Conservation (phyloP, 2,329 filamentous ascomycete genomes). For the Diaporthe citrichinensis region DNA sequence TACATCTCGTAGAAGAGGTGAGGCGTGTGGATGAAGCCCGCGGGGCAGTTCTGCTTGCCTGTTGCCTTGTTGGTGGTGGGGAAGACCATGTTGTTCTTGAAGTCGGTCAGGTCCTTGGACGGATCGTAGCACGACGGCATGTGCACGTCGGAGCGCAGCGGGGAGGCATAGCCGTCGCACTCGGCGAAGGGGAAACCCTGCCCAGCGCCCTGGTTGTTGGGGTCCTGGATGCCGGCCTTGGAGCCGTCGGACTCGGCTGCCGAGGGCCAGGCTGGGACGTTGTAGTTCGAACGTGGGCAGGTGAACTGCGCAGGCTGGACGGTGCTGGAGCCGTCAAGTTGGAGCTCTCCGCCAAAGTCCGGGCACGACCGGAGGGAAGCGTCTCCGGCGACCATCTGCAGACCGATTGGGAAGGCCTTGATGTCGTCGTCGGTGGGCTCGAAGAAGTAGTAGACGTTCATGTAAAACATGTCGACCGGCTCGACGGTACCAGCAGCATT, state of each 20-base stretch:
- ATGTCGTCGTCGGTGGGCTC: conserved; percentile 75
- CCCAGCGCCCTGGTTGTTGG: conserved; percentile 68
- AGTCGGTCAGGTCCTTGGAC: conserved; percentile 69
- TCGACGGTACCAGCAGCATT: conserved; percentile 74
- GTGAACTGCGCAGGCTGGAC: conserved; percentile 71
- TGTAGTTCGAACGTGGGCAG: conserved; percentile 67
- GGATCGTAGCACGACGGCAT: conserved; percentile 84
- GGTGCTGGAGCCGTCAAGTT: conserved; percentile 65
- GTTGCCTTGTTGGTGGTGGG: conserved; percentile 60
- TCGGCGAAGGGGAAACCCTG: conserved; percentile 78
- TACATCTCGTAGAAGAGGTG: conserved; percentile 73
- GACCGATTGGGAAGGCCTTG: conserved; percentile 77
- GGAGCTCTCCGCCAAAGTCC: conserved; percentile 55
- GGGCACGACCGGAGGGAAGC: conserved; percentile 70
- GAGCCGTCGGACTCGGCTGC: conserved; percentile 71
- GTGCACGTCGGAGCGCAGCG: conserved; percentile 76
- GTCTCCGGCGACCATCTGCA: conserved; percentile 80
- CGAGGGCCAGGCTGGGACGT: conserved; percentile 66
- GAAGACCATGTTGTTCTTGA: conserved; percentile 76
- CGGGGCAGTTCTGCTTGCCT: conserved; percentile 67
- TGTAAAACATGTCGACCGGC: conserved; percentile 78
- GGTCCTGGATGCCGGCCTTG: conserved; percentile 68
- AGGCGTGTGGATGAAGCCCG: conserved; percentile 67
- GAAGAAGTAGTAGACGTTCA: conserved; percentile 84
- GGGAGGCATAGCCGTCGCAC: conserved; percentile 74